Percentiles rank a stretch among this genome's conserved stretches.
Conservation (phyloP, 1,139 yeast genomes). For the Diutina catenulata region DNA sequence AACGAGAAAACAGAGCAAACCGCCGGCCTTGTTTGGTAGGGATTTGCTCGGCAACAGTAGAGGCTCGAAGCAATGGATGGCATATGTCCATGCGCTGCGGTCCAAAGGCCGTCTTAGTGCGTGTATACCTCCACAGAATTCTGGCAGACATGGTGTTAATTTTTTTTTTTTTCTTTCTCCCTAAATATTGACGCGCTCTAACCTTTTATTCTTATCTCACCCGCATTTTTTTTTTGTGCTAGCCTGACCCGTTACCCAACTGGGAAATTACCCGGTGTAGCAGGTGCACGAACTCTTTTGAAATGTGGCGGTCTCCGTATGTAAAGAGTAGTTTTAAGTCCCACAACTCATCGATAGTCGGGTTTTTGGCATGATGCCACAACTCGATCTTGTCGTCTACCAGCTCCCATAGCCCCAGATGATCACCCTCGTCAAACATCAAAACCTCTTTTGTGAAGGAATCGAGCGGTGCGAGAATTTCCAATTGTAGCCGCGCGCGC, state of each 20-base stretch:
- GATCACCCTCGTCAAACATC: slow-evolving; percentile 6
- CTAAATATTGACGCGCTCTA: too few species aligned
- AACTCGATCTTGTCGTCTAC: slow-evolving; percentile 49
- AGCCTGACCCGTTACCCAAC: too few species aligned
- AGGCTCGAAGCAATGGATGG: slow-evolving; percentile 3
- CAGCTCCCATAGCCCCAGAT: slow-evolving; percentile 30
- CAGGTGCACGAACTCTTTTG: slow-evolving; percentile 27
- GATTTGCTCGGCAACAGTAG: too few species aligned
- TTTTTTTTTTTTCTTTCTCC: too few species aligned
- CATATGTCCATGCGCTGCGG: slow-evolving; percentile 1
- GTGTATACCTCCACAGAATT: too few species aligned
- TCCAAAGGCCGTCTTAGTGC: too few species aligned
- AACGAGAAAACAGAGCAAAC: too few species aligned
- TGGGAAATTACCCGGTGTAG: too few species aligned
- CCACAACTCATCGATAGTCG: slow-evolving; percentile 52
- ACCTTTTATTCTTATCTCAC: too few species aligned
- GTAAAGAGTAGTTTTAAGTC: slow-evolving; percentile 54
- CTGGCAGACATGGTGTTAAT: too few species aligned
- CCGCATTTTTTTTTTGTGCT: too few species aligned
- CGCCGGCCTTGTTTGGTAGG: too few species aligned
- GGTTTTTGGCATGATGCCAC: slow-evolving; percentile 29
- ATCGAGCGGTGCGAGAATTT: slow-evolving; percentile 23
- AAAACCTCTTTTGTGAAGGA: slow-evolving; percentile 19
- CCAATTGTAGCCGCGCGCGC: slow-evolving; percentile 17
- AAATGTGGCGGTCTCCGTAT: slow-evolving; percentile 36